Evolutionary conservation across 2,329 filamentous ascomycete species (phyloP).

Genomic region (Fusarium fujikuroi): DNA sequence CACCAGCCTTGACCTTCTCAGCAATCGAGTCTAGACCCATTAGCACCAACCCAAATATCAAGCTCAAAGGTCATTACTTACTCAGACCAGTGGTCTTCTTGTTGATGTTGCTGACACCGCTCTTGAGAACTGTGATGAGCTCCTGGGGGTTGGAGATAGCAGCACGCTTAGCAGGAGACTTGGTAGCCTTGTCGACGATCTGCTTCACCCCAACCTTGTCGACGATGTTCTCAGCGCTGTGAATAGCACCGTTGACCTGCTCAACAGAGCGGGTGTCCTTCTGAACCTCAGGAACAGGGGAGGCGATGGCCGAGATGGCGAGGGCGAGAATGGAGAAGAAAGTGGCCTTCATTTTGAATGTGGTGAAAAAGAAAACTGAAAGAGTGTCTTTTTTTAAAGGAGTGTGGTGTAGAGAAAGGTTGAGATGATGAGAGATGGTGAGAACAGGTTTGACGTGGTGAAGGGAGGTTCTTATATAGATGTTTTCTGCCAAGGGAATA

Average conservation of each 20-base stretch:
- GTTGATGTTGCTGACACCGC: slow-evolving; percentile 4
- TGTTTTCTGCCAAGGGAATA: background rate
- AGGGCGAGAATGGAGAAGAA: slow-evolving; percentile 41
- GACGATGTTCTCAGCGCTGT: background rate
- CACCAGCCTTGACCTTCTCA: slow-evolving; percentile 36
- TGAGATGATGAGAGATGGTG: background rate
- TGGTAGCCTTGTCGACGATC: background rate
- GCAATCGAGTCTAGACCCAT: slow-evolving; percentile 22
- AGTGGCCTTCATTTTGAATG: slow-evolving; percentile 42
- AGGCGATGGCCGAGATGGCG: slow-evolving; percentile 36
- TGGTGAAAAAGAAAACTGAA: background rate
- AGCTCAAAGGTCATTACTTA: background rate
- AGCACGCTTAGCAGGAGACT: slow-evolving; percentile 5
- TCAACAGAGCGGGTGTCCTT: slow-evolving; percentile 3
- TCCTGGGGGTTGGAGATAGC: background rate
- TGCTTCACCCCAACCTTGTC: background rate
- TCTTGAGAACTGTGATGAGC: slow-evolving; percentile 16
- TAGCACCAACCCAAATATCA: background rate
- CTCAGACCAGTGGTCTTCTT: slow-evolving; percentile 13
- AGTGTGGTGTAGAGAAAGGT: background rate
- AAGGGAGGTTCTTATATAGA: slow-evolving; percentile 12
- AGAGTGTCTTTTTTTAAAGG: background rate
- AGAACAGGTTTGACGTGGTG: background rate
- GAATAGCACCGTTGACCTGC: slow-evolving; percentile 4
- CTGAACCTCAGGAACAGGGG: slow-evolving; percentile 21